Conservation (phyloP, 164 flowering plant genomes). For the Tetracentron sinense region DNA sequence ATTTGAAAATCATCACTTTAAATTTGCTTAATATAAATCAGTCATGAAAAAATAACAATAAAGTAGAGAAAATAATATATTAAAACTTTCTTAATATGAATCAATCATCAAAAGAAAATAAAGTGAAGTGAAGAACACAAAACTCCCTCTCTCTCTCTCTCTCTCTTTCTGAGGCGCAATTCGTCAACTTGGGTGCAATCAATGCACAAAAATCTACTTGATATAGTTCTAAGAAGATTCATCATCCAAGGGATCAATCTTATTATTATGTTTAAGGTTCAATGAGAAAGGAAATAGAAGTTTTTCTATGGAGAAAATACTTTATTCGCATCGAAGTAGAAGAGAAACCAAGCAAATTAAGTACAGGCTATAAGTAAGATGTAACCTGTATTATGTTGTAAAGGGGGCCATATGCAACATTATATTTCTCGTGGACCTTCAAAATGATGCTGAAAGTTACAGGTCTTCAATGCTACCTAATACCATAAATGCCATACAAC, state of each 20-base stretch:
- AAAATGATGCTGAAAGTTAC: slow-evolving; percentile 1
- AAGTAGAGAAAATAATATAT: neutral
- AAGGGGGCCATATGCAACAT: slow-evolving; percentile 6
- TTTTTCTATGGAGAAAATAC: neutral
- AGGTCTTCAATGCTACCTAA: slow-evolving; percentile 14
- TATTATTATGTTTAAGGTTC: too few relatives aligned
- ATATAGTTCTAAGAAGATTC: neutral
- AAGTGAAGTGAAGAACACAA: neutral
- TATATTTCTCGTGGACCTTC: slow-evolving; percentile 2
- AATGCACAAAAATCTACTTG: neutral
- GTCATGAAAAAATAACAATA: neutral
- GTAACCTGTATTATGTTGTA: neutral
- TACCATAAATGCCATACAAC: slow-evolving; percentile 4
- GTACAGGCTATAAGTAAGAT: neutral
- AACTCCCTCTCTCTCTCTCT: neutral
- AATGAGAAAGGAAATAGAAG: neutral
- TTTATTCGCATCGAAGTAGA: neutral
- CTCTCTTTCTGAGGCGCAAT: neutral
- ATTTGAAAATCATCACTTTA: neutral
- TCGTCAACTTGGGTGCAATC: neutral
- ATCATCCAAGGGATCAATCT: neutral
- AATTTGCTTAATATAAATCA: neutral
- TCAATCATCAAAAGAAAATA: neutral
- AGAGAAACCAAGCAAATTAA: neutral
- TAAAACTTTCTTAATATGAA: slow-evolving; percentile 3